Conservation (phyloP, 2,329 filamentous ascomycete genomes). For the Aspergillus nomiae region DNA sequence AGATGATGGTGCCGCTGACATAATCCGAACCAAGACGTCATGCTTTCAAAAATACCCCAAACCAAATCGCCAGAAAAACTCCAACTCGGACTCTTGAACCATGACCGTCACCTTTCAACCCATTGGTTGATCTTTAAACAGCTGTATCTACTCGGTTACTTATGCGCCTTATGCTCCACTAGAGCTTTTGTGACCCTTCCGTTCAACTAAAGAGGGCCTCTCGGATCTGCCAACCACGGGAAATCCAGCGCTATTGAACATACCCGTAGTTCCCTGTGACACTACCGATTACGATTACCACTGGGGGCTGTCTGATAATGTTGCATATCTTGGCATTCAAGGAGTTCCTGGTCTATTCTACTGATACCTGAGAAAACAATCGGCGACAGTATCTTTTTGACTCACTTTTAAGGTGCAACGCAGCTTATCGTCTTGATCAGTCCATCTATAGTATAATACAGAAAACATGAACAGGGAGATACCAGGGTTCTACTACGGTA, state of each 20-base stretch:
- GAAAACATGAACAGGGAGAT: slow-evolving; percentile 33
- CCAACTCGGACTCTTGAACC: not conserved
- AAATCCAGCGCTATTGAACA: not conserved
- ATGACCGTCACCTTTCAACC: not conserved
- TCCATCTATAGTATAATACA: not conserved
- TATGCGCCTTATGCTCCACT: not conserved
- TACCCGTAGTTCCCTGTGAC: too few species aligned
- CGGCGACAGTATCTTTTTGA: not conserved
- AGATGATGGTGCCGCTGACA: not conserved
- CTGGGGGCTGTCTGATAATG: slow-evolving; percentile 1
- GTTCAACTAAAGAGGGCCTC: not conserved
- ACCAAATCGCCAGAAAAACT: not conserved
- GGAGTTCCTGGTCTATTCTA: not conserved
- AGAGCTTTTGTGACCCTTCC: not conserved
- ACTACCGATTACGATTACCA: not conserved
- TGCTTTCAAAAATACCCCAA: not conserved
- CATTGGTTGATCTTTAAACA: not conserved
- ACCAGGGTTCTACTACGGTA: slow-evolving; percentile 39
- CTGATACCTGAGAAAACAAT: not conserved
- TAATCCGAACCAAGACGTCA: not conserved
- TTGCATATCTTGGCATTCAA: slow-evolving; percentile 4
- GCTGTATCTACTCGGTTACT: not conserved
- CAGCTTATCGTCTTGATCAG: not conserved
- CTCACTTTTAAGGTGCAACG: not conserved
- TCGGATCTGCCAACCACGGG: not conserved